phyloP scores from a whole-genome alignment of 176 grass and related monocot genomes.

The Avena sativa region DNA sequence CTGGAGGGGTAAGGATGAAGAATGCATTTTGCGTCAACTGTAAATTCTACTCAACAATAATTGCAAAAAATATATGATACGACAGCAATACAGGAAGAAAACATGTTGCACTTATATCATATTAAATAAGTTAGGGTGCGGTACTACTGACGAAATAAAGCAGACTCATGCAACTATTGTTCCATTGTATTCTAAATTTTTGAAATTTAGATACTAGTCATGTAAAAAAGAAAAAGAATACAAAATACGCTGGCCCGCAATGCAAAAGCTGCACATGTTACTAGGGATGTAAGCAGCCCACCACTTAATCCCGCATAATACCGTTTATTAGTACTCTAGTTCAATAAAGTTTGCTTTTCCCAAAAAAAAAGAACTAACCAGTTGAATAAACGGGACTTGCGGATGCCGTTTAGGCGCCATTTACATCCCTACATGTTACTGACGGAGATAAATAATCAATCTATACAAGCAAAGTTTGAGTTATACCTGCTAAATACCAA shows the following conservation, averaged over 20 bases:
- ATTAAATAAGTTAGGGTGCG: not conserved
- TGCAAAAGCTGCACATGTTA: not conserved
- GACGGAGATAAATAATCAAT: conserved; percentile 7
- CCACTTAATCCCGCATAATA: too few relatives aligned
- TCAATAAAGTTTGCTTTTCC: too few relatives aligned
- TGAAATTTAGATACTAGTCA: not conserved
- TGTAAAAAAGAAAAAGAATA: not conserved
- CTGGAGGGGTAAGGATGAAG: not conserved
- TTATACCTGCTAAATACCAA: conserved; percentile 22
- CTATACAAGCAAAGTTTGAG: not conserved
- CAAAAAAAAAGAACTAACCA: too few relatives aligned
- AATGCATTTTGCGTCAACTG: conserved; percentile 6
- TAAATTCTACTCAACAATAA: conserved; percentile 19
- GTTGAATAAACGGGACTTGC: too few relatives aligned
- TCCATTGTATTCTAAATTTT: conserved; percentile 17
- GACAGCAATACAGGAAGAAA: conserved; percentile 10
- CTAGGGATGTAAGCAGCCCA: too few relatives aligned
- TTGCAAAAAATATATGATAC: not conserved
- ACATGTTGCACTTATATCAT: conserved; percentile 14
- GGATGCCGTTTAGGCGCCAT: too few relatives aligned
- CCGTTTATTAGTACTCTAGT: too few relatives aligned
- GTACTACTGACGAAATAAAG: not conserved
- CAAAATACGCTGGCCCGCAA: not conserved
- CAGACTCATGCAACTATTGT: not conserved
- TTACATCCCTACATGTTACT: too few relatives aligned